These are phyloP conservation scores for Melanopsichium pennsylvanicum DNA, from an alignment of 1,284 basidiomycete species.

Conservation along the genomic window DNA sequence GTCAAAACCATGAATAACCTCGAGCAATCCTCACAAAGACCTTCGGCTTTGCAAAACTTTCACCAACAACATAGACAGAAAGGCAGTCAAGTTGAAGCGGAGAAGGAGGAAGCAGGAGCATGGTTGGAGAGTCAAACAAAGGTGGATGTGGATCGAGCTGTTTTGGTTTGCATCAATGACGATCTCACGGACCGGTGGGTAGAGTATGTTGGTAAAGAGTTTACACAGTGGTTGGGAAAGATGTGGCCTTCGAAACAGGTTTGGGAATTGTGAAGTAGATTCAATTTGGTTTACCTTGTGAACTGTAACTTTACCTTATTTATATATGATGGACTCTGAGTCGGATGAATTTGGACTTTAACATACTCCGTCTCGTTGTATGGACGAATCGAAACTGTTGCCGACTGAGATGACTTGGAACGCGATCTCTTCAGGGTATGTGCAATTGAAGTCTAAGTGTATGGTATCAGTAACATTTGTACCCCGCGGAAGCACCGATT, in stretches of 20 bases:
- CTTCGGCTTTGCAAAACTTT: conserved; percentile 9
- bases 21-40: not conserved
- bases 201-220: conserved; percentile 7
- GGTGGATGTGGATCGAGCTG: conserved; percentile 6
- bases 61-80: not conserved
- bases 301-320: no score
- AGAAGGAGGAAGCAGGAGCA: not conserved
- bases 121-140: conserved; percentile 16
- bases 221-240: conserved; percentile 16
- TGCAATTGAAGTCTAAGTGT: no score
- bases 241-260: conserved; percentile 24
- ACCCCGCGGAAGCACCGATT: no score
- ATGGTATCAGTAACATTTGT: no score
- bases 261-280: conserved; percentile 39
- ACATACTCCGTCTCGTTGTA: no score
- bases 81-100: not conserved
- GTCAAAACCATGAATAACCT: conserved; percentile 1
- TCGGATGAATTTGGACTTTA: no score
- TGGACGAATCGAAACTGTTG: no score
- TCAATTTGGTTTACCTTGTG: no score
- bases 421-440: no score
- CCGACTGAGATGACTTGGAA: no score
- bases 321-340: no score
- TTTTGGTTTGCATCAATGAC: conserved; percentile 43
- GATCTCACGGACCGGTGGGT: conserved; percentile 31